A percentile compares a stretch with the other conserved stretches of the same genome.
These are phyloP conservation scores for Turnera subulata DNA, from an alignment of 345 rosid genomes.

Conservation along the genomic window DNA sequence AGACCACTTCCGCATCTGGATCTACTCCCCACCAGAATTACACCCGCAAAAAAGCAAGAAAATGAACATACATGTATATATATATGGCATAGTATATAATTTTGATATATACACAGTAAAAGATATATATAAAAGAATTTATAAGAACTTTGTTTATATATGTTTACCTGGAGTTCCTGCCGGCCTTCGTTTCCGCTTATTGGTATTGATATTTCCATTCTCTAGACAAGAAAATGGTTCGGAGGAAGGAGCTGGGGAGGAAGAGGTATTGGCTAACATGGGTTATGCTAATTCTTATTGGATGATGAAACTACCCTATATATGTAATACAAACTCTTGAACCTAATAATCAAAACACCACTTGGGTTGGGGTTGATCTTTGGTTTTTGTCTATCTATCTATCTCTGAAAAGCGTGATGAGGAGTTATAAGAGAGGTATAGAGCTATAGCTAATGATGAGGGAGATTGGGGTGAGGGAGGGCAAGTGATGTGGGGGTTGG, in stretches of 20 bases:
- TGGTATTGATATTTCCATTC: constrained; percentile 29
- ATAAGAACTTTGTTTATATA: too few relatives aligned
- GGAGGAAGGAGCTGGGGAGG: constrained; percentile 30
- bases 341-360: not conserved
- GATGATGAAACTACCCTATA: too few relatives aligned
- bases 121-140: not conserved
- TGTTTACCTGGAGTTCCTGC: constrained; percentile 85
- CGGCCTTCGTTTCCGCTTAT: constrained; percentile 71
- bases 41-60: constrained; percentile 8
- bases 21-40: not conserved
- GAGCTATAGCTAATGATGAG: too few relatives aligned
- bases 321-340: too few relatives aligned
- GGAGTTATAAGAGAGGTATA: too few relatives aligned
- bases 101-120: not conserved
- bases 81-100: not conserved
- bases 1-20: not conserved
- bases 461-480: too few relatives aligned
- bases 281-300: too few relatives aligned
- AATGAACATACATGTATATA: not conserved
- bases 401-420: not conserved
- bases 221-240: constrained; percentile 44
- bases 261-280: constrained; percentile 37
- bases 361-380: not conserved
- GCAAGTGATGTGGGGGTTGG: not conserved
- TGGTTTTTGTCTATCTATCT: too few relatives aligned